A percentile compares a stretch with the other conserved stretches of the same genome.
Conservation (phyloP, 2,329 filamentous ascomycete genomes). For the Colletotrichum trifolii region DNA sequence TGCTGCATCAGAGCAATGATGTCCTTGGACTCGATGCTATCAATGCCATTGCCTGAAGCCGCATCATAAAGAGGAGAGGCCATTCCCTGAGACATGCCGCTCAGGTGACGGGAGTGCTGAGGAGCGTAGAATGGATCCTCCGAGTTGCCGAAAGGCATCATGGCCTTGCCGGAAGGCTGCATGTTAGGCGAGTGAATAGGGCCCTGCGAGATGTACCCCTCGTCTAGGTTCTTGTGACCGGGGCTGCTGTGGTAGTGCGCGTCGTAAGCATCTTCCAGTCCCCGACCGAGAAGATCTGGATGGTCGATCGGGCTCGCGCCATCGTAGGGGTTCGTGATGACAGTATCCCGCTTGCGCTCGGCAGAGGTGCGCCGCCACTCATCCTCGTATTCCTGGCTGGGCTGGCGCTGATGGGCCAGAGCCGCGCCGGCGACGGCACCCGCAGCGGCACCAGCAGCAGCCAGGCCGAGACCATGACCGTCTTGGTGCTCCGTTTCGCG, state of each 20-base stretch:
- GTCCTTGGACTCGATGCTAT: constrained; percentile 94
- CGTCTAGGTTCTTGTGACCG: constrained; percentile 75
- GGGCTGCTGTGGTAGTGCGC: constrained; percentile 66
- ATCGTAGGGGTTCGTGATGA: constrained; percentile 76
- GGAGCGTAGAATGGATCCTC: constrained; percentile 76
- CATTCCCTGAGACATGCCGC: constrained; percentile 93
- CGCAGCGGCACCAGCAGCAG: constrained; percentile 65
- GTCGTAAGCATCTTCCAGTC: constrained; percentile 53
- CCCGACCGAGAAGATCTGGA: constrained; percentile 59
- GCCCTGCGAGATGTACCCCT: constrained; percentile 89
- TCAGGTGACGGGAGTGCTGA: constrained; percentile 75
- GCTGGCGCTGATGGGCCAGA: constrained; percentile 62
- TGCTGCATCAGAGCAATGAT: constrained; percentile 99
- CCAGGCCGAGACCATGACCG: constrained; percentile 53
- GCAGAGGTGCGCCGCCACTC: constrained; percentile 72
- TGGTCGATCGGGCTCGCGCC: constrained; percentile 71
- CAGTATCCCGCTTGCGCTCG: constrained; percentile 73
- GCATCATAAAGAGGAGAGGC: constrained; percentile 90
- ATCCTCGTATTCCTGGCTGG: constrained; percentile 70
- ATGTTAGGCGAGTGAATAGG: constrained; percentile 66
- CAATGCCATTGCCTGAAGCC: constrained; percentile 86
- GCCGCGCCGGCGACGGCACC: constrained; percentile 61
- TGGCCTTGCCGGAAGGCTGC: constrained; percentile 66
- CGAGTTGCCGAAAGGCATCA: constrained; percentile 51
- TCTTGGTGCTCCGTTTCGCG: constrained; percentile 37